Conservation (phyloP, 352 stramenopile genomes). For the Phytophthora macrochlamydospora region DNA sequence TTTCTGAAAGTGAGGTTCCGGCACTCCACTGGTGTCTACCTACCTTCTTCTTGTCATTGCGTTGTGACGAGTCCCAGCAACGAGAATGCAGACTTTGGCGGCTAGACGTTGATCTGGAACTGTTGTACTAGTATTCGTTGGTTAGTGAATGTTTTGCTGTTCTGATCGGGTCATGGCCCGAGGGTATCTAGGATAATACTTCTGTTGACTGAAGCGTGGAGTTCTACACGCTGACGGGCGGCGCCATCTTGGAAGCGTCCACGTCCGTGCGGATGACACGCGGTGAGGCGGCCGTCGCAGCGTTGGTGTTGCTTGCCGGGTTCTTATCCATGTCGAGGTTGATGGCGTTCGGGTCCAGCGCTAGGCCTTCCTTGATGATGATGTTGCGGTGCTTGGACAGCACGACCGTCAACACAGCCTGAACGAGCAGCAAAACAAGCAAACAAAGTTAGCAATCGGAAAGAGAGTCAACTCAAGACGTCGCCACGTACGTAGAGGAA, state of each 20-base stretch:
- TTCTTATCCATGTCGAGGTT: slow-evolving; percentile 60
- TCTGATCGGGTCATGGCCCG: not conserved
- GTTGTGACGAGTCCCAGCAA: not conserved
- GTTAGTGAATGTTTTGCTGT: not conserved
- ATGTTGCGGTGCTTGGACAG: slow-evolving; percentile 80
- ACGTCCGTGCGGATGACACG: slow-evolving; percentile 72
- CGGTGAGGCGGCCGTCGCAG: slow-evolving; percentile 49
- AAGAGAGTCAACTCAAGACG: too few relatives aligned
- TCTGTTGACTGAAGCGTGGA: not conserved
- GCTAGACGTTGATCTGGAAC: slow-evolving; percentile 22
- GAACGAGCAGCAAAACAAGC: slow-evolving; percentile 5
- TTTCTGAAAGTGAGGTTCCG: slow-evolving; percentile 18
- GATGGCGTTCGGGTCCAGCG: slow-evolving; percentile 42
- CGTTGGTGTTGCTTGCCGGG: slow-evolving; percentile 26
- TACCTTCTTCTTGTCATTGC: too few relatives aligned
- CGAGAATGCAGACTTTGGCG: not conserved
- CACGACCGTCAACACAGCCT: slow-evolving; percentile 69
- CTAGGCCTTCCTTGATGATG: slow-evolving; percentile 79
- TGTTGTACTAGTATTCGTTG: not conserved
- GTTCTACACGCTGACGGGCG: slow-evolving; percentile 70
- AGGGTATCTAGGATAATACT: not conserved
- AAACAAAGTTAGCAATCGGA: not conserved
- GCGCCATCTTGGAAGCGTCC: slow-evolving; percentile 62
- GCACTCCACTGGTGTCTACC: not conserved
- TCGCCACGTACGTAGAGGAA: slow-evolving; percentile 73